phyloP scores from a whole-genome alignment of 352 stramenopile species.

The Globisporangium acanthophoron region DNA sequence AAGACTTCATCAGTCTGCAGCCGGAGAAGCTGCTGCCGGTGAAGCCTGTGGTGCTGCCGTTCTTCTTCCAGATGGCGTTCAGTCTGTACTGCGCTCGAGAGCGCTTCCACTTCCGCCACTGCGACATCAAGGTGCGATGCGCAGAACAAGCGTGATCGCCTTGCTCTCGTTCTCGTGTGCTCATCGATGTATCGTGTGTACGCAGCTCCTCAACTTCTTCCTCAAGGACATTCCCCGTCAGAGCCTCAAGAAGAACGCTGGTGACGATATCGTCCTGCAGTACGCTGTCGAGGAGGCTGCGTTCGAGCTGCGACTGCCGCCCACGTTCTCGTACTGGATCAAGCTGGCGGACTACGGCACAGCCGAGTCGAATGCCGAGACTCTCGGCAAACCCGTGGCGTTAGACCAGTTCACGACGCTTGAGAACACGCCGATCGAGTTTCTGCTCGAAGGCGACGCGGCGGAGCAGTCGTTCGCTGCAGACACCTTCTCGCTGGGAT shows the following conservation, averaged over 20 bases:
- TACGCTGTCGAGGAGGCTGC: conserved; percentile 51
- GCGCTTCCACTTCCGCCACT: conserved; percentile 93
- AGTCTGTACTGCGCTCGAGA: conserved; percentile 90
- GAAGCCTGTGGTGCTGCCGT: conserved; percentile 47
- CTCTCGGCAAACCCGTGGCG: conserved; percentile 87
- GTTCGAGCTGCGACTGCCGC: conserved; percentile 58
- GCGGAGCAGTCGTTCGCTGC: conserved; percentile 89
- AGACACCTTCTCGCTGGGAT: conserved; percentile 94
- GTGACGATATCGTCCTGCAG: conserved; percentile 36
- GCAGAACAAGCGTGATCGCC: conserved; percentile 1
- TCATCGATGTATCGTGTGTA: not conserved
- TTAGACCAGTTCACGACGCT: conserved; percentile 96
- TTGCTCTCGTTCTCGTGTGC: conserved; percentile 1
- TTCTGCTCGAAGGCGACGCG: conserved; percentile 90
- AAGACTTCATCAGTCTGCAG: conserved; percentile 91
- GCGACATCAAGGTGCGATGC: conserved; percentile 93
- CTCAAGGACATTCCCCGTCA: conserved; percentile 73
- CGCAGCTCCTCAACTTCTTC: conserved; percentile 97
- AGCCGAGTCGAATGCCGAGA: conserved; percentile 85
- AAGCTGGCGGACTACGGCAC: conserved; percentile 99
- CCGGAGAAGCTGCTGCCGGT: conserved; percentile 62
- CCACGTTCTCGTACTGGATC: conserved; percentile 78
- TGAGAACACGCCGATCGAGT: conserved; percentile 97
- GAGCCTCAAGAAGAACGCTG: conserved; percentile 21
- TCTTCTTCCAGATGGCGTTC: conserved; percentile 98